Evolutionary conservation across 2,329 filamentous ascomycete genomes (phyloP).

Genomic region (Epichloe sibirici): DNA sequence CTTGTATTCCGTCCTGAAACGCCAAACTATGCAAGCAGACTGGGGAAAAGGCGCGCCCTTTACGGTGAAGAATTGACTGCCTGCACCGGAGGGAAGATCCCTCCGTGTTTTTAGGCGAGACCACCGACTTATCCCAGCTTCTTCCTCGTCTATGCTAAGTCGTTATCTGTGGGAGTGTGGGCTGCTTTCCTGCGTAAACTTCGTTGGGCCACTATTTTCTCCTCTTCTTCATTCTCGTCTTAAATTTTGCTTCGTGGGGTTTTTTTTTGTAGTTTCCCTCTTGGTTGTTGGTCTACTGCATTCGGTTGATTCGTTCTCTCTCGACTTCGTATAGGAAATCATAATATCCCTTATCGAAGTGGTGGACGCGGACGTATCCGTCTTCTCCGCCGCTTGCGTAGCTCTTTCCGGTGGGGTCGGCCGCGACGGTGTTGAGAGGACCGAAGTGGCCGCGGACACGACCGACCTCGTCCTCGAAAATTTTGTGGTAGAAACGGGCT

Average conservation of each 20-base stretch:
- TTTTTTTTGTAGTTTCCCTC: not conserved
- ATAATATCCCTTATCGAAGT: conserved; percentile 97
- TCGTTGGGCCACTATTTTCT: not conserved
- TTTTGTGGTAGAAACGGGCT: conserved; percentile 98
- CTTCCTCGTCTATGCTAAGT: not conserved
- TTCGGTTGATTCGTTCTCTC: conserved; percentile 54
- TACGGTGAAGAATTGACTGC: not conserved
- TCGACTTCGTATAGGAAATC: conserved; percentile 99
- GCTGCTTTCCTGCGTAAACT: not conserved
- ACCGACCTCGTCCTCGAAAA: conserved; percentile 97
- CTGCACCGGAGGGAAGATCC: not conserved
- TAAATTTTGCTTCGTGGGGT: not conserved
- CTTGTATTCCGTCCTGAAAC: conserved; percentile 19
- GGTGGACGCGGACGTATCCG: conserved; percentile 94
- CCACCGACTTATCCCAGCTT: not conserved
- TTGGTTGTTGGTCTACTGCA: conserved; percentile 17
- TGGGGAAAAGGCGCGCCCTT: conserved; percentile 18
- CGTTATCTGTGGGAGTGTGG: not conserved
- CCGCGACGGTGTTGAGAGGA: conserved; percentile 89
- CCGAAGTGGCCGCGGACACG: conserved; percentile 96
- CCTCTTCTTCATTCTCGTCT: not conserved
- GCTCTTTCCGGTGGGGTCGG: conserved; percentile 78
- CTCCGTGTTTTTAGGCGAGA: not conserved
- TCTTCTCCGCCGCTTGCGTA: conserved; percentile 97
- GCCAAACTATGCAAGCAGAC: conserved; percentile 31